Percentiles rank a stretch among this genome's conserved stretches.
Evolutionary conservation across 192 early-diverging fungal genomes (phyloP).

Genomic region (Spizellomyces punctatus): DNA sequence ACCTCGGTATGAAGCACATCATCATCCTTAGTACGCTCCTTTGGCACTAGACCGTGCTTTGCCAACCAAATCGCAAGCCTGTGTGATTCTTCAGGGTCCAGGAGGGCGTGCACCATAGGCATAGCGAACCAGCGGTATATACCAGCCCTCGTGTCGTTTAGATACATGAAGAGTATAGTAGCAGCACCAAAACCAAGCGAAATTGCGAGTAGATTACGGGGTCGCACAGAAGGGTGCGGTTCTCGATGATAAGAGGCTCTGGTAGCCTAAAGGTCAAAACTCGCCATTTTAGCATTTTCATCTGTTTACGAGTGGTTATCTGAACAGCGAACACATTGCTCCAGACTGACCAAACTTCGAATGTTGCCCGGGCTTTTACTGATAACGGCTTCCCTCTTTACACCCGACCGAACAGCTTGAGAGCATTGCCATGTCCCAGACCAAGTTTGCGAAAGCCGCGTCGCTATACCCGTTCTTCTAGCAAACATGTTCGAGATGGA

Average conservation of each 20-base stretch:
- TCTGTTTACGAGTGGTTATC: no score
- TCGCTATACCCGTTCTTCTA: no score
- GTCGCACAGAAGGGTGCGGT: background rate
- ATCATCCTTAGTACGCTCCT: slow-evolving; percentile 62
- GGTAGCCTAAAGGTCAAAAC: no score
- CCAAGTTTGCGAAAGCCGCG: no score
- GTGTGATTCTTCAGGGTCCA: slow-evolving; percentile 80
- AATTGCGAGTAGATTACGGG: background rate
- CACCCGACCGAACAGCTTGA: no score
- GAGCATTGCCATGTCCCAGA: no score
- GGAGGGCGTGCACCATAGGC: slow-evolving; percentile 65
- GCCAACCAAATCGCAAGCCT: slow-evolving; percentile 62
- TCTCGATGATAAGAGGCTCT: background rate
- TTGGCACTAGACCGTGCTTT: slow-evolving; percentile 64
- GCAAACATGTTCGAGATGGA: no score
- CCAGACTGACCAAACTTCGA: no score
- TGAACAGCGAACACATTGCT: no score
- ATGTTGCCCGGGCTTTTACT: no score
- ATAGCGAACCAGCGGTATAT: slow-evolving; percentile 66
- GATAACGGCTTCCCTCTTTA: no score
- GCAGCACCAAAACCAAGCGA: slow-evolving; percentile 7
- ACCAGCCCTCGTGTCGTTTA: slow-evolving; percentile 73
- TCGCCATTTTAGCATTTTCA: no score
- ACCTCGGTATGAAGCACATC: slow-evolving; percentile 54
- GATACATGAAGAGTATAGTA: slow-evolving; percentile 20